phyloP scores from a whole-genome alignment of 192 early-diverging fungal species.

The Bifiguratus adelaidae region DNA sequence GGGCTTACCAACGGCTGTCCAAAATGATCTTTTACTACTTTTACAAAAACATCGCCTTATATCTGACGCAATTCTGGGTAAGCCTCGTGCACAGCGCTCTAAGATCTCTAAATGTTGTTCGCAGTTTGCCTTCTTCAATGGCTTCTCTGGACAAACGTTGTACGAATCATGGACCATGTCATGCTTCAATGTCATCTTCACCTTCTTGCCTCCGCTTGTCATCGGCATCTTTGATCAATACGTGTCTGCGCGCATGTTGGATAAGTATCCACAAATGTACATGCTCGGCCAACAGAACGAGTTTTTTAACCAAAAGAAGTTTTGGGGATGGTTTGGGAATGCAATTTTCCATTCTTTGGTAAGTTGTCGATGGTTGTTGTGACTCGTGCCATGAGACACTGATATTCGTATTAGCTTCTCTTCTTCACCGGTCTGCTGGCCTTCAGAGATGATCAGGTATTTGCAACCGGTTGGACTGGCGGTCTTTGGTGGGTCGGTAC shows the following conservation, averaged over 20 bases:
- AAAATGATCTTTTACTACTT: constrained; percentile 97
- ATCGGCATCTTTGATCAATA: constrained; percentile 99
- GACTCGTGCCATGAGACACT: not conserved
- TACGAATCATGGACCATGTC: constrained; percentile 98
- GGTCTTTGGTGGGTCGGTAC: constrained; percentile 90
- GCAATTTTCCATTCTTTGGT: constrained; percentile 88
- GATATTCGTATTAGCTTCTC: constrained; percentile 30
- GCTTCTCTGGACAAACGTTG: constrained; percentile 92
- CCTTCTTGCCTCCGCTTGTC: constrained; percentile 86
- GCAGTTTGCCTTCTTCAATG: constrained; percentile 77
- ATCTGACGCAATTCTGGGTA: constrained; percentile 96
- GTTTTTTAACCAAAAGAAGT: constrained; percentile 79
- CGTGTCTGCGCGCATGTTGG: constrained; percentile 84
- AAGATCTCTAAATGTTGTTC: not conserved
- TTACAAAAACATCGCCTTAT: constrained; percentile 99
- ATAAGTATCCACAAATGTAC: constrained; percentile 98
- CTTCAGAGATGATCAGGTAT: constrained; percentile 57
- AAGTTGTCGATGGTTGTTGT: constrained; percentile 9
- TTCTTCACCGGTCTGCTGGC: constrained; percentile 59
- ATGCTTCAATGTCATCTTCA: constrained; percentile 91
- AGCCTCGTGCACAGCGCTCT: not conserved
- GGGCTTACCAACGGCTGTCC: constrained; percentile 92
- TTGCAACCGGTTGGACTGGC: constrained; percentile 56
- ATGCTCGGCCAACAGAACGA: constrained; percentile 60
- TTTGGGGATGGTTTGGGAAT: constrained; percentile 90